A percentile compares a stretch with the other conserved stretches of the same genome.
Evolutionary conservation across 495 filamentous ascomycete genomes (phyloP).

Genomic region (Bryoglossum gracile): DNA sequence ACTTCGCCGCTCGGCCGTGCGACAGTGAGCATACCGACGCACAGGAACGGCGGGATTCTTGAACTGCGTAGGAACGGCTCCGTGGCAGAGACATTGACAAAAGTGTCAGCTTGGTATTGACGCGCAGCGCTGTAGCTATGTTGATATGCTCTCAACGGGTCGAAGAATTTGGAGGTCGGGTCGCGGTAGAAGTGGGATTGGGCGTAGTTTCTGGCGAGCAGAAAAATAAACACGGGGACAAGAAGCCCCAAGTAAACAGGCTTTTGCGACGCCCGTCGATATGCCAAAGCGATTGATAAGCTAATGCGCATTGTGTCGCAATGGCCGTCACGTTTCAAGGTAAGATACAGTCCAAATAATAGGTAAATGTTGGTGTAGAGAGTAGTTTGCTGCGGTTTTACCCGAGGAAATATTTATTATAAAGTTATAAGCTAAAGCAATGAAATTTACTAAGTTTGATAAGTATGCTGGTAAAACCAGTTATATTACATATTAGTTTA

Average conservation of each 20-base stretch:
- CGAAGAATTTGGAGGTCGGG: constrained; percentile 27
- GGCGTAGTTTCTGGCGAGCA: constrained; percentile 6
- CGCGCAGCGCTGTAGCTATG: constrained; percentile 22
- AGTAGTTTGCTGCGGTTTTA: no score
- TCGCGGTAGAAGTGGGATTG: constrained; percentile 13
- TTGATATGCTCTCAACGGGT: constrained; percentile 16
- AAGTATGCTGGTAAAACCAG: no score
- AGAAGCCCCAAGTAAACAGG: neutral
- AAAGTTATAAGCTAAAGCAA: no score
- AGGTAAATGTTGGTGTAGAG: no score
- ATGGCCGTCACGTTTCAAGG: no score
- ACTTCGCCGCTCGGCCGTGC: constrained; percentile 21
- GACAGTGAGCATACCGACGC: constrained; percentile 30
- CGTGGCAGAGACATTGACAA: constrained; percentile 14
- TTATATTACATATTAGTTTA: no score
- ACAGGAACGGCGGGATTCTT: constrained; percentile 17
- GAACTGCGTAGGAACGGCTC: constrained; percentile 2
- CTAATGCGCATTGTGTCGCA: neutral
- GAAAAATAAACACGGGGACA: constrained; percentile 1
- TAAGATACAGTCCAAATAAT: no score
- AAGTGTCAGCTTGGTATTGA: constrained; percentile 20
- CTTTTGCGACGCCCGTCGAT: neutral
- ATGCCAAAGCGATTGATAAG: neutral
- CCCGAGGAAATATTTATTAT: no score
- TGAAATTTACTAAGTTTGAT: no score